Base-by-base conservation (phyloP, 202 grass and related monocot species). In the Zizania palustris region DNA sequence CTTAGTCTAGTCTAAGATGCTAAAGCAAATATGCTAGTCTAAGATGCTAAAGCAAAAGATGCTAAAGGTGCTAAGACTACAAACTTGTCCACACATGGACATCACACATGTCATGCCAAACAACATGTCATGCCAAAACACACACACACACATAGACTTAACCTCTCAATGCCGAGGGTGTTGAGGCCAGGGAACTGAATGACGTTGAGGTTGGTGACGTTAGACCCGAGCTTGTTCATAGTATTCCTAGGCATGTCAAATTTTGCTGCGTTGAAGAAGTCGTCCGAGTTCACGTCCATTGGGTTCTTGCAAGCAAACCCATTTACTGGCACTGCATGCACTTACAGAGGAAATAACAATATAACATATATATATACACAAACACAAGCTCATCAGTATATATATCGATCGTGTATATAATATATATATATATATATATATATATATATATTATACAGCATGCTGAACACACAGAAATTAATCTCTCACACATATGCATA, bases 121-220 rank as follows among this genome's bases (percentile, higher is more conserved):
- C n/a, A n/a, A n/a, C n/a, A n/a, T n/a, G n/a, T n/a, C n/a, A n/a
- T n/a, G n/a, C n/a, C n/a, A n/a, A n/a, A n/a, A n/a, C n/a, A n/a
- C n/a, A n/a, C n/a, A n/a, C n/a, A n/a, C n/a, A n/a, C n/a, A n/a
- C n/a, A n/a, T n/a, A n/a, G n/a, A n/a, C n/a, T n/a, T n/a, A n/a
- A n/a, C n/a, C n/a, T n/a, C n/a, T n/a, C n/a, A n/a, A n/a, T n/a
- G 69, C 83, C 88, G 0, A 83, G 51, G 14, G 84, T 84, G 84
- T 90, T 90, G 56, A 90, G 61, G 19, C 88, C 88, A 0, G 83
- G 67, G 60, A 90, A 69, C 35, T 80, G 48, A 0, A 63, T 42
- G 5, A 83, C 80, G n/a, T 86, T 90, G 8, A 90, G n/a, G 20
- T 74, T 63, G 19, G 79, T 90, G 4, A 90, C 88, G 3, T 55